A percentile compares a stretch with the other conserved stretches of the same genome.
Evolutionary conservation across 345 rosid genomes (phyloP).

Genomic region (Hibiscus trionum): DNA sequence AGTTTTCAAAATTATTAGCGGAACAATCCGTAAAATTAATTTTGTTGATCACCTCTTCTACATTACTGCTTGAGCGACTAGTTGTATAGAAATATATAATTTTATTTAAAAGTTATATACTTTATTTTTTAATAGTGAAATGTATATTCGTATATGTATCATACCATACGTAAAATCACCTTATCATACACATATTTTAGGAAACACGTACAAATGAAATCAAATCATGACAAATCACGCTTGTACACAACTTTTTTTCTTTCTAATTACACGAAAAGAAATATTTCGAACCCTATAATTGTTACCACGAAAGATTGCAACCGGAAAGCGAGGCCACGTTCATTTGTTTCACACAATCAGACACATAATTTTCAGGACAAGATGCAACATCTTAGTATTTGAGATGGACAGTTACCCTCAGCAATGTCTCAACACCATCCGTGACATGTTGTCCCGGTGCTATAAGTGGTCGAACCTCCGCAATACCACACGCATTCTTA

Average conservation of each 20-base stretch:
- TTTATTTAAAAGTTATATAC: too few species aligned
- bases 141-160: too few species aligned
- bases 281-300: not conserved
- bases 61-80: too few species aligned
- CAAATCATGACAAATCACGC: not conserved
- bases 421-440: constrained; percentile 64
- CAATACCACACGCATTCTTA: constrained; percentile 53
- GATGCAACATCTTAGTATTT: constrained; percentile 23
- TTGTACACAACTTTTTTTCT: too few species aligned
- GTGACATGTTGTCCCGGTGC: constrained; percentile 59
- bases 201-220: not conserved
- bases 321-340: not conserved
- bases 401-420: constrained; percentile 65
- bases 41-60: too few species aligned
- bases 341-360: not conserved
- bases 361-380: not conserved
- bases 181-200: not conserved
- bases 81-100: too few species aligned
- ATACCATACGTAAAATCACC: too few species aligned
- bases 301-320: not conserved
- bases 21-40: too few species aligned
- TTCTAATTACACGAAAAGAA: not conserved
- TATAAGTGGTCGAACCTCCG: constrained; percentile 59
- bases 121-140: too few species aligned
- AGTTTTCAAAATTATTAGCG: too few species aligned